Evolutionary conservation across 345 rosid genomes (phyloP).

Genomic region (Hibiscus trionum): DNA sequence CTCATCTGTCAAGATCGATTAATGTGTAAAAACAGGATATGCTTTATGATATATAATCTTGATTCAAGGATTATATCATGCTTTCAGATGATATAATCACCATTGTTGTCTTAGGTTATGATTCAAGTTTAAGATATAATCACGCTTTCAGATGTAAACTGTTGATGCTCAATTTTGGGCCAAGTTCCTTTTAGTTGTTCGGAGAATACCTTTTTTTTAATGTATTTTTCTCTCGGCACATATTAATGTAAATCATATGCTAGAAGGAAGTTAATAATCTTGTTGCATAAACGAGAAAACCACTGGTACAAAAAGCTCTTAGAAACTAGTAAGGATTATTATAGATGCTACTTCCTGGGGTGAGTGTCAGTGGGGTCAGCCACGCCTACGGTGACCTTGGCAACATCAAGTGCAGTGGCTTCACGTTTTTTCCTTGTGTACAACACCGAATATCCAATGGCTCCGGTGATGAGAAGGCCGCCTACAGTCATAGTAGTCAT

Average conservation of each 20-base stretch:
- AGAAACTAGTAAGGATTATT: neutral
- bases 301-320: neutral
- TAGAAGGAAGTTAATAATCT: too few relatives aligned
- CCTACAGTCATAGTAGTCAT: constrained; percentile 37
- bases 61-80: constrained; percentile 28
- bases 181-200: constrained; percentile 4
- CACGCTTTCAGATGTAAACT: constrained; percentile 18
- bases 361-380: constrained; percentile 8
- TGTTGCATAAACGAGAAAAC: neutral
- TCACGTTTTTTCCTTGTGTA: constrained; percentile 13
- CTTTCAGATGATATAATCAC: constrained; percentile 9
- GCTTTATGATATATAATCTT: neutral
- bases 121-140: constrained; percentile 6
- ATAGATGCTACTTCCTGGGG: constrained; percentile 9
- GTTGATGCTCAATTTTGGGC: constrained; percentile 25
- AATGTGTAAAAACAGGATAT: neutral
- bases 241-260: too few relatives aligned
- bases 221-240: neutral
- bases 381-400: constrained; percentile 17
- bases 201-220: constrained; percentile 9
- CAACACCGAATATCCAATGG: constrained; percentile 31
- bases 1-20: constrained; percentile 77
- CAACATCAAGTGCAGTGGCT: constrained; percentile 7
- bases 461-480: constrained; percentile 49
- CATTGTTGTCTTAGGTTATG: neutral